A percentile compares a stretch with the other conserved stretches of the same genome.
phyloP scores from a whole-genome alignment of 2,329 filamentous ascomycete genomes.

The Dactylellina leptospora region DNA sequence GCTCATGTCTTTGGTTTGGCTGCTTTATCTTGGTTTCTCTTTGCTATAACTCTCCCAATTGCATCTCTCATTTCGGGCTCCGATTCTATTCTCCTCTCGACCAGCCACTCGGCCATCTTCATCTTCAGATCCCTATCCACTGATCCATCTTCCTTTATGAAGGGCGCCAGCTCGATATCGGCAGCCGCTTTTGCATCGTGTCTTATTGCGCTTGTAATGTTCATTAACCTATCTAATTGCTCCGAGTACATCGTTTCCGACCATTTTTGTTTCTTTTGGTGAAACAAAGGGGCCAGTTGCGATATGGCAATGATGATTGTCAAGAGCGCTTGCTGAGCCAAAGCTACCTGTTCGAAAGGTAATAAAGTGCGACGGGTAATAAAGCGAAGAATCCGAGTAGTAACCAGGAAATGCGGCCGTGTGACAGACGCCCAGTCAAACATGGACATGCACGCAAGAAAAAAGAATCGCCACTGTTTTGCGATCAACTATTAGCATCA shows the following conservation, averaged over 20 bases:
- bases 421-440: conserved; percentile 65
- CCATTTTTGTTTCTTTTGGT: conserved; percentile 60
- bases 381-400: conserved; percentile 65
- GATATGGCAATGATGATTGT: conserved; percentile 84
- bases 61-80: conserved; percentile 85
- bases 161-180: conserved; percentile 82
- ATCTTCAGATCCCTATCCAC: conserved; percentile 70
- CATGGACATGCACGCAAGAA: conserved; percentile 66
- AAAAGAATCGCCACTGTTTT: conserved; percentile 63
- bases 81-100: conserved; percentile 82
- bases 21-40: conserved; percentile 66
- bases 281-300: conserved; percentile 77
- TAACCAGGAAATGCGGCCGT: conserved; percentile 58
- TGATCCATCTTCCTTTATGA: conserved; percentile 74
- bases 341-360: conserved; percentile 81
- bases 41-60: conserved; percentile 73
- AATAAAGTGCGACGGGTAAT: conserved; percentile 69
- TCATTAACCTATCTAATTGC: conserved; percentile 74
- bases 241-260: conserved; percentile 56
- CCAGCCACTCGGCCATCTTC: conserved; percentile 84
- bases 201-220: conserved; percentile 69
- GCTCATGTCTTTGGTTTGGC: conserved; percentile 64
- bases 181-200: conserved; percentile 75
- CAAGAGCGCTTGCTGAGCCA: conserved; percentile 78
- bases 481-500: not conserved